phyloP scores from a whole-genome alignment of 2,329 filamentous ascomycete species.

The Ascosphaera apis region DNA sequence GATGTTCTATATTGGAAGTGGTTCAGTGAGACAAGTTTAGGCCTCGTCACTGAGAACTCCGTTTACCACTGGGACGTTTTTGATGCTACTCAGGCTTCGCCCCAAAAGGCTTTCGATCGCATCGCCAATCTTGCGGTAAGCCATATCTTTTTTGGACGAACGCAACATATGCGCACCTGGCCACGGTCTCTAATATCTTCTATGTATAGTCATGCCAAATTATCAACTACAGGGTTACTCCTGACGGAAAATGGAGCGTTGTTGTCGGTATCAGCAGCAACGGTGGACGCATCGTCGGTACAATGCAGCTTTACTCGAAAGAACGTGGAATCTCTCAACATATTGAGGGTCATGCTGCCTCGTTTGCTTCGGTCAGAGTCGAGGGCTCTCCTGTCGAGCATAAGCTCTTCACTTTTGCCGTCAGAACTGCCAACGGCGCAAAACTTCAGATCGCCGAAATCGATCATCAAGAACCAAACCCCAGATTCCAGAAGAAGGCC shows the following conservation, averaged over 20 bases:
- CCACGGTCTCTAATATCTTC: constrained; percentile 2
- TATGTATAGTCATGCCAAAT: constrained; percentile 65
- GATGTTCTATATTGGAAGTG: constrained; percentile 99
- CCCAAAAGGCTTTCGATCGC: constrained; percentile 83
- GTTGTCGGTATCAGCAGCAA: constrained; percentile 90
- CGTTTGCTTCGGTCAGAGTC: constrained; percentile 71
- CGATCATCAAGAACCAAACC: constrained; percentile 75
- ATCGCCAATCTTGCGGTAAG: constrained; percentile 70
- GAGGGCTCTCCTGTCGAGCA: constrained; percentile 79
- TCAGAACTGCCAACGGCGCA: constrained; percentile 66
- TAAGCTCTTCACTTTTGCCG: constrained; percentile 91
- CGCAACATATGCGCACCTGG: too few species aligned
- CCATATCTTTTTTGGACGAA: too few species aligned
- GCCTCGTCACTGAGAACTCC: constrained; percentile 70
- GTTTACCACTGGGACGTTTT: constrained; percentile 98
- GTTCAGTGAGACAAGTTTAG: constrained; percentile 74
- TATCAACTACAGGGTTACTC: constrained; percentile 96
- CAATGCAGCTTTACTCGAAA: constrained; percentile 92
- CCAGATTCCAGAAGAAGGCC: constrained; percentile 78
- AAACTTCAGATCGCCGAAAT: constrained; percentile 98
- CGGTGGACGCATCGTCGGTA: constrained; percentile 77
- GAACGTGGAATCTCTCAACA: constrained; percentile 93
- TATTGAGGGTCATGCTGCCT: constrained; percentile 90
- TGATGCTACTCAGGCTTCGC: constrained; percentile 53
- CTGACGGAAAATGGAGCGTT: constrained; percentile 95